Evolutionary conservation across 805 yeast genomes (phyloP).

Genomic region (Grigorovia jiainica): DNA sequence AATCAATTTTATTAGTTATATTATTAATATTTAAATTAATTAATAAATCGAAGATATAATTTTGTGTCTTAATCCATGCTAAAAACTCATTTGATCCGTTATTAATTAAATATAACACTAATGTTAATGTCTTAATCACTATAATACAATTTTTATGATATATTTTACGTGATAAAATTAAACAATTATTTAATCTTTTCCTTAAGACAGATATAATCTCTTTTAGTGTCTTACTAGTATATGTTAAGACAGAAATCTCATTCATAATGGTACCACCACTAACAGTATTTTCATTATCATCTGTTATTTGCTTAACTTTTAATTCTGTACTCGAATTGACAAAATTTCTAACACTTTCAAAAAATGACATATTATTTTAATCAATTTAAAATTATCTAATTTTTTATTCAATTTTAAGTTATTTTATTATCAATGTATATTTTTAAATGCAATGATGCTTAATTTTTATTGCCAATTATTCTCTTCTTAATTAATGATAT

Average conservation of each 20-base stretch:
- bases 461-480: too few species aligned
- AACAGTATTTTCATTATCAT: constrained; percentile 31
- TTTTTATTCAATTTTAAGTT: too few species aligned
- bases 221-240: constrained; percentile 30
- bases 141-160: constrained; percentile 31
- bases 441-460: too few species aligned
- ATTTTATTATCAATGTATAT: too few species aligned
- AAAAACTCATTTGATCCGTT: constrained; percentile 46
- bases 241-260: constrained; percentile 41
- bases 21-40: constrained; percentile 24
- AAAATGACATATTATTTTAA: constrained; percentile 16
- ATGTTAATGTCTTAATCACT: constrained; percentile 42
- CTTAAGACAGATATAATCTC: constrained; percentile 33
- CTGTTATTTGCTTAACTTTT: constrained; percentile 38
- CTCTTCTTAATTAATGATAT: too few species aligned
- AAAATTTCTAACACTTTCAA: constrained; percentile 23
- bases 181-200: constrained; percentile 29
- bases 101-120: constrained; percentile 41
- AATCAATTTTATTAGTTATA: constrained; percentile 25
- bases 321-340: constrained; percentile 30
- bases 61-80: constrained; percentile 34
- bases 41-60: constrained; percentile 24
- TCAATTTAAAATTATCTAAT: too few species aligned
- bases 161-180: constrained; percentile 5
- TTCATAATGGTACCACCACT: constrained; percentile 44